Evolutionary conservation across 495 filamentous ascomycete genomes (phyloP).

Genomic region (Talaromyces trachyspermus): DNA sequence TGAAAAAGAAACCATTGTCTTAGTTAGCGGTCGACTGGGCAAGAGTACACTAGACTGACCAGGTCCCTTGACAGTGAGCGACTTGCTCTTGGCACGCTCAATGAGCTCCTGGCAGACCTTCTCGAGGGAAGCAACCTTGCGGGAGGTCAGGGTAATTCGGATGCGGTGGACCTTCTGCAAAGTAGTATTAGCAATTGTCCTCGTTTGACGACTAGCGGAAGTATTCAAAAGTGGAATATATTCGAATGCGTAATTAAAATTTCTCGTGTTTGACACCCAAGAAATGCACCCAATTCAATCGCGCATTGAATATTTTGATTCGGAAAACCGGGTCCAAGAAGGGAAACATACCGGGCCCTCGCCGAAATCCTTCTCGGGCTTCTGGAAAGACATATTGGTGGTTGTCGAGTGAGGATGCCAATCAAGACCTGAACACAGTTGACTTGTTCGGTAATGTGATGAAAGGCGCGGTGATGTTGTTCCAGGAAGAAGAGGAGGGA

Average conservation of each 20-base stretch:
- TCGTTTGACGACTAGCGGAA: not conserved
- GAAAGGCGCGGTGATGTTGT: constrained; percentile 22
- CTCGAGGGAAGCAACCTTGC: constrained; percentile 90
- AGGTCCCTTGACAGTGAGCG: constrained; percentile 95
- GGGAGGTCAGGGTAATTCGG: constrained; percentile 92
- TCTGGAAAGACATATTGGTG: constrained; percentile 87
- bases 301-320: no score
- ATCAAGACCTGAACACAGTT: constrained; percentile 51
- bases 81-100: constrained; percentile 97
- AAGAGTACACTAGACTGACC: not conserved
- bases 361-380: constrained; percentile 90
- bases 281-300: no score
- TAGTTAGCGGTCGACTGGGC: not conserved
- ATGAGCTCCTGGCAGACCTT: constrained; percentile 98
- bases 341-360: constrained; percentile 59
- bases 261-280: no score
- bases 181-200: constrained; percentile 3
- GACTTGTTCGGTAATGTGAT: constrained; percentile 75
- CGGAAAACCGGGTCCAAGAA: constrained; percentile 2
- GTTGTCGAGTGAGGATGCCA: constrained; percentile 20
- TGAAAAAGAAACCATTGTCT: not conserved
- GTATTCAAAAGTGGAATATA: no score
- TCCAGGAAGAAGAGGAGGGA: not conserved
- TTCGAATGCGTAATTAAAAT: no score
- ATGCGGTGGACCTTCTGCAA: constrained; percentile 91